A percentile compares a stretch with the other conserved stretches of the same genome.
These are phyloP conservation scores for Arabis hirsuta DNA, from an alignment of 345 rosid species.

Conservation along the genomic window DNA sequence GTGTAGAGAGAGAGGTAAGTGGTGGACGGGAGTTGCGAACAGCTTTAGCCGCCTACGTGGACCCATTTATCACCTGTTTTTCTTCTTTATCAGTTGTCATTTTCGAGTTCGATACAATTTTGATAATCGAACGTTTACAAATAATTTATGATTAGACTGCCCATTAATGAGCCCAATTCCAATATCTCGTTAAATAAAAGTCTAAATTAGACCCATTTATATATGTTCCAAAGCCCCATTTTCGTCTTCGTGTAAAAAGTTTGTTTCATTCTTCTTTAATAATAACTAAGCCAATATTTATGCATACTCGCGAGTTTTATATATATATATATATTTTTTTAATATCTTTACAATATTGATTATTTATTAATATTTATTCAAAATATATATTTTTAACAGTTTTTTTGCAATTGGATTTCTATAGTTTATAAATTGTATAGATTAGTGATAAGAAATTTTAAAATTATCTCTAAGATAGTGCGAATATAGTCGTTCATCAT, in stretches of 20 bases:
- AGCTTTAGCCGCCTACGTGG: conserved; percentile 38
- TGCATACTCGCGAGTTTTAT: too few relatives aligned
- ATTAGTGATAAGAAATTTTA: too few relatives aligned
- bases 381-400: too few relatives aligned
- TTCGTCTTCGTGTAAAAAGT: not conserved
- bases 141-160: not conserved
- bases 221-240: not conserved
- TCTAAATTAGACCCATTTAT: not conserved
- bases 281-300: too few relatives aligned
- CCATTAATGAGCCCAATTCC: conserved; percentile 17
- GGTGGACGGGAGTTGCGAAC: conserved; percentile 17
- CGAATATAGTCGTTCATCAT: too few relatives aligned
- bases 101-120: not conserved
- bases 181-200: not conserved
- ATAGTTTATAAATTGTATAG: too few relatives aligned
- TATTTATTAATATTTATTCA: too few relatives aligned
- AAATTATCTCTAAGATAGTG: too few relatives aligned
- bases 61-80: conserved; percentile 16
- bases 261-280: too few relatives aligned
- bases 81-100: not conserved
- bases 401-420: too few relatives aligned
- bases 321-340: too few relatives aligned
- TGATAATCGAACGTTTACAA: not conserved
- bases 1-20: conserved; percentile 12
- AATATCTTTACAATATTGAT: too few relatives aligned